phyloP scores from a whole-genome alignment of 1,139 yeast species.

The Suhomyces maxii region DNA sequence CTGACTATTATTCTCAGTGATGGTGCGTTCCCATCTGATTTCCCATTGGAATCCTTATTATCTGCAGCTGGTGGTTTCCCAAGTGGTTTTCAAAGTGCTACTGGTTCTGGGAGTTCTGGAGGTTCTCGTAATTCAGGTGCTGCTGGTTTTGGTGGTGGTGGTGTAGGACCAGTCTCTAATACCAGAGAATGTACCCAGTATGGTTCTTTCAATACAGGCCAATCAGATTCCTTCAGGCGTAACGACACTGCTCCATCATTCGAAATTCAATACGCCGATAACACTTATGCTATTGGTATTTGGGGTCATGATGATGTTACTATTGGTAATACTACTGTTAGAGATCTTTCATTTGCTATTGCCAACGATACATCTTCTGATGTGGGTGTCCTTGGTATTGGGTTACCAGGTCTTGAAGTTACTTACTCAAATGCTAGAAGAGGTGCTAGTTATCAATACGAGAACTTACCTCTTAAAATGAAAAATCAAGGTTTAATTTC shows the following conservation, averaged over 20 bases:
- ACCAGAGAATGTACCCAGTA: slow-evolving; percentile 34
- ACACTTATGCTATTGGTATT: slow-evolving; percentile 57
- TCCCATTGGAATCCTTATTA: not conserved
- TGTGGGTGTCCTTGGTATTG: slow-evolving; percentile 56
- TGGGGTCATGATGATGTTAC: slow-evolving; percentile 52
- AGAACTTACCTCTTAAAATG: slow-evolving; percentile 60
- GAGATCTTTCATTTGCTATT: slow-evolving; percentile 50
- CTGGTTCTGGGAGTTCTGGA: slow-evolving; percentile 3
- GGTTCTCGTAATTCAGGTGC: slow-evolving; percentile 8
- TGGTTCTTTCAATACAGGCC: slow-evolving; percentile 41
- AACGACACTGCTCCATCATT: slow-evolving; percentile 37
- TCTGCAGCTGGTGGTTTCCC: slow-evolving; percentile 1
- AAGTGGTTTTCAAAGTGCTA: slow-evolving; percentile 1
- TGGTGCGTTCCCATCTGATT: not conserved
- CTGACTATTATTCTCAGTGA: slow-evolving; percentile 1
- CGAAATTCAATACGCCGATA: slow-evolving; percentile 62
- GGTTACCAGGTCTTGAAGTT: slow-evolving; percentile 53
- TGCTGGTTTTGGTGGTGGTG: slow-evolving; percentile 11
- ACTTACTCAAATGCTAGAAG: slow-evolving; percentile 15
- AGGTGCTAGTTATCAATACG: slow-evolving; percentile 33
- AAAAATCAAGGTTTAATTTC: slow-evolving; percentile 49
- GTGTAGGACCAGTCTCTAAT: slow-evolving; percentile 4
- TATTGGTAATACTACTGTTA: slow-evolving; percentile 43
- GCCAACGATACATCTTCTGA: slow-evolving; percentile 45
- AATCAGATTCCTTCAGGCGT: slow-evolving; percentile 31